Evolutionary conservation across 78 protist species (phyloP).

Genomic region (slime mould (Dictyostelium discoideum)): DNA sequence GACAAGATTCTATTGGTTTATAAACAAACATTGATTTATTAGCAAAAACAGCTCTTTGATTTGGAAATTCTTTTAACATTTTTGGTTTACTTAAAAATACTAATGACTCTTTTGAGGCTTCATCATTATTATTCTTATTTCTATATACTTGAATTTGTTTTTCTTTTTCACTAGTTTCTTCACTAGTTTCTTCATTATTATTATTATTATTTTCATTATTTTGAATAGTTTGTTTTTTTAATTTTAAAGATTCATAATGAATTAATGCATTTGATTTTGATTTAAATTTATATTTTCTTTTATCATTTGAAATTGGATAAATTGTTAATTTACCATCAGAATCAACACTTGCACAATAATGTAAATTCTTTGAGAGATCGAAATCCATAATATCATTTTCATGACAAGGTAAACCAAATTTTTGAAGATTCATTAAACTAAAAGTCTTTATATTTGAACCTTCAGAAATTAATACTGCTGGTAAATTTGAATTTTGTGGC

Average conservation of each 20-base stretch:
- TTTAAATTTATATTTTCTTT: neutral
- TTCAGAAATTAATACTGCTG: neutral
- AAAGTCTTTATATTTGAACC: neutral
- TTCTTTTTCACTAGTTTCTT: neutral
- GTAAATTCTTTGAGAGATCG: conserved; percentile 5
- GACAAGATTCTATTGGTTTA: neutral
- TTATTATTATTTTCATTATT: neutral
- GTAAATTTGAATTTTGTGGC: conserved; percentile 18
- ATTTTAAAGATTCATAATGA: neutral
- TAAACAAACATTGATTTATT: neutral
- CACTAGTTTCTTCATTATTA: neutral
- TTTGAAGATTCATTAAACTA: neutral
- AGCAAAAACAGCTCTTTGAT: neutral
- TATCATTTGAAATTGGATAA: neutral
- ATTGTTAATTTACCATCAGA: neutral
- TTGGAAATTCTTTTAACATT: neutral
- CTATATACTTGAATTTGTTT: neutral
- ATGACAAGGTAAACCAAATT: neutral
- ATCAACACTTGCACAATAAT: neutral
- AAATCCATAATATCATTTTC: conserved; percentile 3
- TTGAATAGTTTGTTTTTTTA: neutral
- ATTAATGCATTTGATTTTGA: neutral
- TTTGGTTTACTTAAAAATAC: neutral
- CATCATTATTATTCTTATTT: neutral
- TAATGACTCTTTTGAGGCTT: neutral